Evolutionary conservation across 768 basidiomycete species (phyloP), one percentile per base, ranked within the genome.

Genomic region (Rhodotorula diobovata): DNA sequence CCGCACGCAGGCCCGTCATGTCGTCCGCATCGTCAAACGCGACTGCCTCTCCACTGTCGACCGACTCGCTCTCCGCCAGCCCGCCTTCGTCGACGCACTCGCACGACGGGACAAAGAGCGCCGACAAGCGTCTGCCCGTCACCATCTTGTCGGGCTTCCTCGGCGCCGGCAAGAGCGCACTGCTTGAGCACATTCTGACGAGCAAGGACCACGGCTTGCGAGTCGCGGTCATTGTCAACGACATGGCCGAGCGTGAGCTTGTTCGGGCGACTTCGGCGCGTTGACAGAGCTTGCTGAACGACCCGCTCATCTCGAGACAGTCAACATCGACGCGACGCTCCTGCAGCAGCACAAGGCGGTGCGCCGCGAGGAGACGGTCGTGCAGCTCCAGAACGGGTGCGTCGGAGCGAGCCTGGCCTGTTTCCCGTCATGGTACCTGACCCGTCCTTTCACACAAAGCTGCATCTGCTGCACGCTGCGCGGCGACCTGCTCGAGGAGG

Each of bases 391-490:
- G 74, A 81, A 81, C 70, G 80, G 60, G 10, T 10, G 45, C 18
- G 45, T 18, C 37, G 79, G n/a, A n/a, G n/a, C n/a, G n/a, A n/a
- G n/a, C n/a, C n/a, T n/a, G n/a, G n/a, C n/a, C 76, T 66, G 9
- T 28, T 51, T 76, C n/a, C 16, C 23, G n/a, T 39, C 30, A 28
- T 68, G 15, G n/a, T n/a, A n/a, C n/a, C n/a, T n/a, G n/a, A n/a
- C 21, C 16, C 10, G 15, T 41, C 41, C 39, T 16, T 25, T 30
- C 25, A 32, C 32, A n/a, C 46, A 25, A 41, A 76, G 80, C 9
- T 80, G 80, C 65, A 80, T 81, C 60, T 80, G 80, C 75, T 79
- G 80, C 69, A 81, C 79, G 8, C 72, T 81, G 7, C 77, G 80
- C 43, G 78, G 76, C 6, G 80, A 81, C 61, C 61, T 81, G 6